Percentiles rank a stretch among this genome's conserved stretches.
Conservation (phyloP, 2,329 filamentous ascomycete genomes). For the Myriosclerotinia curreyana region DNA sequence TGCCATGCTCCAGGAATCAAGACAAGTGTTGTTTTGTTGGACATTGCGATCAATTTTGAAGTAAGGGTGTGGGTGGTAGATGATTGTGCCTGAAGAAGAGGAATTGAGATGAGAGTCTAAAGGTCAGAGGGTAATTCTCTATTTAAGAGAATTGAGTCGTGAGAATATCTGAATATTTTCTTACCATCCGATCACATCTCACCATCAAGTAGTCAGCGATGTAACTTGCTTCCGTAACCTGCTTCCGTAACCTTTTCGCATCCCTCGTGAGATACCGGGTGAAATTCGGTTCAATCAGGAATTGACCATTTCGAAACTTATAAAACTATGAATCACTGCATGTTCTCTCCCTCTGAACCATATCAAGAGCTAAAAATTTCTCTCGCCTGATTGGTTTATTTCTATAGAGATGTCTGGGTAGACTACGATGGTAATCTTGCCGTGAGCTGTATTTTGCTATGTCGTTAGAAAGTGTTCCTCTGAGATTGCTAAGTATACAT, state of each 20-base stretch:
- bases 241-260: slow-evolving; percentile 6
- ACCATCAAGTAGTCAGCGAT: neutral
- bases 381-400: no score
- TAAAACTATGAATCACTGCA: no score
- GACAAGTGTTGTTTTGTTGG: slow-evolving; percentile 42
- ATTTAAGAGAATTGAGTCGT: neutral
- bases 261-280: slow-evolving; percentile 8
- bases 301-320: no score
- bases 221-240: neutral
- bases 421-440: no score
- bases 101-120: neutral
- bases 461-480: no score
- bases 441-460: no score
- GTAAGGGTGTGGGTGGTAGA: neutral
- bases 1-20: slow-evolving; percentile 52
- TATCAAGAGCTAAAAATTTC: no score
- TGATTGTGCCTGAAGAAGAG: no score
- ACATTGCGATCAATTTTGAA: slow-evolving; percentile 17
- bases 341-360: no score
- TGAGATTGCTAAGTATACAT: no score
- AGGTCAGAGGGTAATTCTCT: neutral
- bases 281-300: neutral
- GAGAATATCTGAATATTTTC: neutral
- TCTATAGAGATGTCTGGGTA: no score
- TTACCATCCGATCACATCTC: neutral